These are phyloP conservation scores for Didymella arachidicola DNA, from an alignment of 2,329 filamentous ascomycete species.

Conservation along the genomic window DNA sequence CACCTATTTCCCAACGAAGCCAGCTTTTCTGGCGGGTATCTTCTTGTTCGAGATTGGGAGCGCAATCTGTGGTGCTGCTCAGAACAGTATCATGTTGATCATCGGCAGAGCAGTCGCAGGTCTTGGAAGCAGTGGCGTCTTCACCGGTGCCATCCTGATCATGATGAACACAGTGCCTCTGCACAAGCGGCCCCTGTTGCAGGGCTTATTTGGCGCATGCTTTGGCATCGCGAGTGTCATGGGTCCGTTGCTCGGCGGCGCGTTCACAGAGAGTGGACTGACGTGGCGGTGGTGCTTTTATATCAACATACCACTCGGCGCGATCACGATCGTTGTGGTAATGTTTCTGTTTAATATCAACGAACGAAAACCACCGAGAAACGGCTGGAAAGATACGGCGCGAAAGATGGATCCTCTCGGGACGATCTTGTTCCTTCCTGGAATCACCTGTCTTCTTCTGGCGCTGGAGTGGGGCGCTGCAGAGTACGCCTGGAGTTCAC, in stretches of 20 bases:
- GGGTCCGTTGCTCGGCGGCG: constrained; percentile 56
- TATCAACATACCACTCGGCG: constrained; percentile 63
- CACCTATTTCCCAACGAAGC: constrained; percentile 59
- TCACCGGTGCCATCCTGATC: constrained; percentile 46
- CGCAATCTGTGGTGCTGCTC: constrained; percentile 59
- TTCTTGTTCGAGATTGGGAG: constrained; percentile 60
- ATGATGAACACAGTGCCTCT: constrained; percentile 50
- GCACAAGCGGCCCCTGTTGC: constrained; percentile 52
- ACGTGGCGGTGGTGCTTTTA: constrained; percentile 58
- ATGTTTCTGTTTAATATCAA: constrained; percentile 46
- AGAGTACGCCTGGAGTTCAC: constrained; percentile 53
- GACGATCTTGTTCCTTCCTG: constrained; percentile 52
- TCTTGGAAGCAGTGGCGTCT: constrained; percentile 42
- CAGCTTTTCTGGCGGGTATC: constrained; percentile 59
- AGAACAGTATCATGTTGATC: constrained; percentile 39
- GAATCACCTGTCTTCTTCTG: constrained; percentile 56
- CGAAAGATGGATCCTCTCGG: constrained; percentile 55
- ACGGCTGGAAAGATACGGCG: constrained; percentile 42
- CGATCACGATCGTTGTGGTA: constrained; percentile 48
- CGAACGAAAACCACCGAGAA: constrained; percentile 41
- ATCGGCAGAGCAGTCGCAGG: constrained; percentile 44
- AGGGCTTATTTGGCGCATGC: constrained; percentile 52
- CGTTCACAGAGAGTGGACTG: constrained; percentile 51
- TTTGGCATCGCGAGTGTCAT: constrained; percentile 52
- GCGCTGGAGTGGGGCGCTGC: constrained; percentile 59